Evolutionary conservation across 768 basidiomycete genomes (phyloP).

Genomic region (Termitomyces sp.): DNA sequence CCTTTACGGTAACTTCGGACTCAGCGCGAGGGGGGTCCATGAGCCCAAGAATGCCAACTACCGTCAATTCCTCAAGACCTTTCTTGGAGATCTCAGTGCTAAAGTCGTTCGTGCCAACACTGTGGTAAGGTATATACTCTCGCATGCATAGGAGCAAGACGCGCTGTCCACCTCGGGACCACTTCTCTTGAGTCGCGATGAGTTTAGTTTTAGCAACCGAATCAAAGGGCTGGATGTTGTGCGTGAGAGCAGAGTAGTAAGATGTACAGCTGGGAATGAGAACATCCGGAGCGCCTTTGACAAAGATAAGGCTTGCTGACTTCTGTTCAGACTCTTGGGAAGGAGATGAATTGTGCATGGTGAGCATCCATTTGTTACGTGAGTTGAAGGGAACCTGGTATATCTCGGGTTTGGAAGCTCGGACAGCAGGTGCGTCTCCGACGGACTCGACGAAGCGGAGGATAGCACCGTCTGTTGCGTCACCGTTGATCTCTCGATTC

Average conservation of each 20-base stretch:
- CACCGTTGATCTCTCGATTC: slow-evolving; percentile 34
- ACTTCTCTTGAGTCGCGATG: slow-evolving; percentile 27
- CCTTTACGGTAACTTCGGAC: slow-evolving; percentile 36
- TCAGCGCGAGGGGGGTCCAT: slow-evolving; percentile 52
- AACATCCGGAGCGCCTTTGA: slow-evolving; percentile 60
- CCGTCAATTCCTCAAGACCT: slow-evolving; percentile 32
- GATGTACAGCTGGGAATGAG: slow-evolving; percentile 35
- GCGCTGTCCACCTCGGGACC: slow-evolving; percentile 47
- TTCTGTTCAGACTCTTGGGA: slow-evolving; percentile 5
- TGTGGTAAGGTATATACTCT: slow-evolving; percentile 13
- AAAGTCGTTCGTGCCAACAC: slow-evolving; percentile 14
- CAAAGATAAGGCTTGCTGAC: slow-evolving; percentile 27
- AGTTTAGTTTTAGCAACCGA: slow-evolving; percentile 15
- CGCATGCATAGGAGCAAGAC: slow-evolving; percentile 43
- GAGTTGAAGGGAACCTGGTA: slow-evolving; percentile 44
- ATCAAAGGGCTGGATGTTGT: slow-evolving; percentile 21
- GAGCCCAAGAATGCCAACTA: slow-evolving; percentile 49
- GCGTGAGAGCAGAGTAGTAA: slow-evolving; percentile 3
- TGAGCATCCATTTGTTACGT: slow-evolving; percentile 57
- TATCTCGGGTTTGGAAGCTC: slow-evolving; percentile 17
- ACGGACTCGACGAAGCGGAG: slow-evolving; percentile 39
- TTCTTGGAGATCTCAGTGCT: slow-evolving; percentile 31
- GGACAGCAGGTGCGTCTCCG: slow-evolving; percentile 16
- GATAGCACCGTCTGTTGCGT: slow-evolving; percentile 50
- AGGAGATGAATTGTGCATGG: slow-evolving; percentile 24